phyloP scores from a whole-genome alignment of 768 basidiomycete genomes.

The Boletus edulis region DNA sequence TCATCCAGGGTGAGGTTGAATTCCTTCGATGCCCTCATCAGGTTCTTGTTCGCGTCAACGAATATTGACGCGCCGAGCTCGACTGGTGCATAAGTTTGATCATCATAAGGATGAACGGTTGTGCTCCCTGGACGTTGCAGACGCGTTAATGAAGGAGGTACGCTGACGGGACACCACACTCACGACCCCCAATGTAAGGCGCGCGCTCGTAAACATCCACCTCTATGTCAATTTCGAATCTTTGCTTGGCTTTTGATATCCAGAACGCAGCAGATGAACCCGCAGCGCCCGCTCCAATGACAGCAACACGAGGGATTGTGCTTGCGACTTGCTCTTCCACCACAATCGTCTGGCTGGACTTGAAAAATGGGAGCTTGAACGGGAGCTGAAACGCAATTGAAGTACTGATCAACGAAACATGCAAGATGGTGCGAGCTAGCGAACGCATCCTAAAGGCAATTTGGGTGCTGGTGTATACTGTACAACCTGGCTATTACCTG shows the following conservation, averaged over 20 bases:
- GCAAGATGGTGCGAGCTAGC: conserved; percentile 15
- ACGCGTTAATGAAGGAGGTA: conserved; percentile 1
- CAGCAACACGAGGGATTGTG: conserved; percentile 61
- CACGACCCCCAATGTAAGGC: conserved; percentile 81
- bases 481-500: no score
- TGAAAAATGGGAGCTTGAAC: conserved; percentile 58
- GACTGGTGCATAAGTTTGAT: conserved; percentile 54
- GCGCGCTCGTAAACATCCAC: conserved; percentile 83
- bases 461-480: background rate
- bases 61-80: conserved; percentile 93
- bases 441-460: conserved; percentile 12
- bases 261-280: conserved; percentile 84
- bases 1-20: conserved; percentile 63
- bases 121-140: conserved; percentile 59
- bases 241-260: conserved; percentile 74
- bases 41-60: conserved; percentile 68
- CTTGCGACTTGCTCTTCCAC: conserved; percentile 18
- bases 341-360: conserved; percentile 28
- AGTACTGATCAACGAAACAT: conserved; percentile 20
- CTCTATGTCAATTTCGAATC: conserved; percentile 65
- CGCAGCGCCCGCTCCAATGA: conserved; percentile 88
- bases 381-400: conserved; percentile 43
- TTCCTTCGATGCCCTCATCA: conserved; percentile 73
- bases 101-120: conserved; percentile 67
- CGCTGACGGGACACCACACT: conserved; percentile 35